Conservation (phyloP, 192 early-diverging fungal genomes). For the Coemansia sp. region DNA sequence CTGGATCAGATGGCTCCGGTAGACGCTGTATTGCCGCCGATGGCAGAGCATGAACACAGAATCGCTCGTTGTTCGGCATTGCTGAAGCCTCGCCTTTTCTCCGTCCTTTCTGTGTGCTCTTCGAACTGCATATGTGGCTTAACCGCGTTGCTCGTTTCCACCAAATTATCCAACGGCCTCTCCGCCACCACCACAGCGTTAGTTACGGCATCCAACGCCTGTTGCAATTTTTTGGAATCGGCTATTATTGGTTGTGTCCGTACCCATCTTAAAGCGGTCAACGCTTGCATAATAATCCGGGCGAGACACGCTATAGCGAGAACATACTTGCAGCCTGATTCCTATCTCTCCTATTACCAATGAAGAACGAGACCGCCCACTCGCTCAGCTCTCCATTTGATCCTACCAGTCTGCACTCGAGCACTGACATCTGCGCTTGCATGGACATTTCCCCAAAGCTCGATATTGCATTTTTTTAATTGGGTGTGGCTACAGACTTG, state of each 20-base stretch:
- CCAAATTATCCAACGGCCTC: not conserved
- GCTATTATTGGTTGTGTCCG: not conserved
- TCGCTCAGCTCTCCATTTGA: not conserved
- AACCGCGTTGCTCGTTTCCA: not conserved
- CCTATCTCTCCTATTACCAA: not conserved
- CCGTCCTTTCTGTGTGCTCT: not conserved
- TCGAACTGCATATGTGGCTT: not conserved
- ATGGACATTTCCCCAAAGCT: not conserved
- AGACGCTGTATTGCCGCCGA: not conserved
- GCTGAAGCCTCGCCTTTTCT: not conserved
- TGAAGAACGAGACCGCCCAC: not conserved
- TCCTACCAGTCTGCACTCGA: not conserved
- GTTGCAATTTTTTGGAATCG: not conserved
- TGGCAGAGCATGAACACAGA: not conserved
- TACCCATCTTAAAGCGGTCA: not conserved
- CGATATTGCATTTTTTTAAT: not conserved
- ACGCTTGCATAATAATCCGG: conserved; percentile 7
- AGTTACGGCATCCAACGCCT: too few relatives aligned
- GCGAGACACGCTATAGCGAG: not conserved
- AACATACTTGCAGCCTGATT: not conserved
- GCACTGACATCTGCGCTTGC: conserved; percentile 1
- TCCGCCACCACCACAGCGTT: not conserved
- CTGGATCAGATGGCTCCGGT: not conserved
- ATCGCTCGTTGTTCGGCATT: not conserved
- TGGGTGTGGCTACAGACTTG: not conserved